Evolutionary conservation across 1,284 basidiomycete genomes (phyloP).

Genomic region (Rhodotorula sp.): DNA sequence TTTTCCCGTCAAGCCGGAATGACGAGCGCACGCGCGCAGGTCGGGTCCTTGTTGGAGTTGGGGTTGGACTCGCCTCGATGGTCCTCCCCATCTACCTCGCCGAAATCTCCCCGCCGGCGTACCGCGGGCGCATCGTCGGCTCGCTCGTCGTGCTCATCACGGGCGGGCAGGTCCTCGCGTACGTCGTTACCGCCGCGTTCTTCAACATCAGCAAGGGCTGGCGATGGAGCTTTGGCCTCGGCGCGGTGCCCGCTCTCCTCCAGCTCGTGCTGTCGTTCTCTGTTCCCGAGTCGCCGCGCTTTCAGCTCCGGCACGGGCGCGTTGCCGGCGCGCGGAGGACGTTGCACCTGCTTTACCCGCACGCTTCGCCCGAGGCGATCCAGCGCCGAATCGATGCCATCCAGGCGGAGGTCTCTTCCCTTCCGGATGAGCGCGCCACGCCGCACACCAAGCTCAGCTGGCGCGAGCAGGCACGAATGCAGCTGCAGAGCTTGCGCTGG

Average conservation of each 20-base stretch:
- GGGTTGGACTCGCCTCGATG: slow-evolving; percentile 50
- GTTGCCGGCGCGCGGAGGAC: slow-evolving; percentile 58
- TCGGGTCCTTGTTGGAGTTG: slow-evolving; percentile 53
- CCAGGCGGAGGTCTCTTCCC: slow-evolving; percentile 57
- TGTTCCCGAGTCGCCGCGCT: slow-evolving; percentile 75
- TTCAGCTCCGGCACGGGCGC: slow-evolving; percentile 62
- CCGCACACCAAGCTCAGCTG: slow-evolving; percentile 24
- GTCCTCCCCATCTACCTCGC: slow-evolving; percentile 53
- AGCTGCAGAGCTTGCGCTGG: slow-evolving; percentile 54
- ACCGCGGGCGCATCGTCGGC: slow-evolving; percentile 53
- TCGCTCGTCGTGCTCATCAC: slow-evolving; percentile 48
- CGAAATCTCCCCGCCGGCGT: slow-evolving; percentile 52
- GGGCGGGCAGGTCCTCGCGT: slow-evolving; percentile 51
- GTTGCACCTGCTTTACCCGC: slow-evolving; percentile 63
- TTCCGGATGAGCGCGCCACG: slow-evolving; percentile 56
- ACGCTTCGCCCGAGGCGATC: slow-evolving; percentile 16
- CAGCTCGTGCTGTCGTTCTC: slow-evolving; percentile 64
- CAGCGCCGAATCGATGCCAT: slow-evolving; percentile 59
- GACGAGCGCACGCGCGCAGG: slow-evolving; percentile 29
- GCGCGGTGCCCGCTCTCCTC: slow-evolving; percentile 51
- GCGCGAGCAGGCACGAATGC: slow-evolving; percentile 49
- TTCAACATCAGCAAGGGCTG: slow-evolving; percentile 48
- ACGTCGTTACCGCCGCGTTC: slow-evolving; percentile 47
- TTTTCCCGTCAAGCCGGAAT: not conserved
- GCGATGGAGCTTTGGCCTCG: slow-evolving; percentile 53